Base-by-base conservation (phyloP, 805 yeast species). In the Saturnispora saitoi region DNA sequence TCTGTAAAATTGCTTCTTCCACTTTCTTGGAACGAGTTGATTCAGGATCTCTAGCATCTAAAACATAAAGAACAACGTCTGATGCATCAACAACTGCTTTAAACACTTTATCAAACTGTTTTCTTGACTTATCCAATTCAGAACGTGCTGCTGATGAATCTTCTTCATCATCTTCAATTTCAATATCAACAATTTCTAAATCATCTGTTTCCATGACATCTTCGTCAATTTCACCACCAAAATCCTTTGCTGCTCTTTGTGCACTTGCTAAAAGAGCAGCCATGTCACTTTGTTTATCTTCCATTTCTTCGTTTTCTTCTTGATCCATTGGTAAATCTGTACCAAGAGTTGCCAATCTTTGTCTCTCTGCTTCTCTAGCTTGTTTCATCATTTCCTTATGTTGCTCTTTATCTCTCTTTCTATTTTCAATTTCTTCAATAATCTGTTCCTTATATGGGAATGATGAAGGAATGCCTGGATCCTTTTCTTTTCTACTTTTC, bases 1-100 rank as follows among this genome's bases (percentile, higher is more conserved):
- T 77, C 60, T 82, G 83, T 51, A 90, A 69, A 42, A 93, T 88
- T 3, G 95, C 86, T 63, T 87, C 85, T 71, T 93, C 99, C 38
- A 93, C 90, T 62, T 80, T 87, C 63, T 81, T 80, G 8, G 97
- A 89, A 62, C 99, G 80, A 3, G 98, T 91, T 17, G 88, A 82
- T 66, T 87, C 95, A 48, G 99, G 99, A 67, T 93, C 96, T 67
- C 99, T 82, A 1, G 99, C 96, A 68, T 91, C 99, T 61, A 91
- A 70, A n/a, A 91, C 96, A 61, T 93, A 91, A 48, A 90, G 72
- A 17, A 91, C 73, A 48, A 91, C 96, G 64, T 91, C 99, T 2
- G 97, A 73, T 20, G 89, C 84, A 52, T 89, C 97, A 20, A 93
- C 90, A 32, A 93, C 97, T 14, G 89, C 76, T 67, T 89, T 90